These are phyloP conservation scores for Aspergillus costaricaensis DNA, from an alignment of 2,329 filamentous ascomycete genomes.

Conservation along the genomic window DNA sequence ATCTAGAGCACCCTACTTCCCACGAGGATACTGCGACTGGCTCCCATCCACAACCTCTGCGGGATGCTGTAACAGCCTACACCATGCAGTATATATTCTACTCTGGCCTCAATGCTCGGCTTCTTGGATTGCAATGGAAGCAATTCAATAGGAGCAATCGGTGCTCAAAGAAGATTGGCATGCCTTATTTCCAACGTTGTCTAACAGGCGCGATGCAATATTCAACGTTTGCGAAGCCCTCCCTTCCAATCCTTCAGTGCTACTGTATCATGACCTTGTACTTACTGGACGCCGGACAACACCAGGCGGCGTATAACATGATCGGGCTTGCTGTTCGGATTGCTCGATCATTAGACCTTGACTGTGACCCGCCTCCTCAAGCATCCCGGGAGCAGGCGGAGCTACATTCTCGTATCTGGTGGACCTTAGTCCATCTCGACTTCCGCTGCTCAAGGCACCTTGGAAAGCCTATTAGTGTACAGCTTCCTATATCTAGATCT, in stretches of 20 bases:
- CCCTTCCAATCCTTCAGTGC: constrained; percentile 20
- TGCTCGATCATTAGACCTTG: constrained; percentile 19
- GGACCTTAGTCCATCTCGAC: constrained; percentile 23
- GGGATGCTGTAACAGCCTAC: constrained; percentile 24
- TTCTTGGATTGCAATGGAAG: constrained; percentile 21
- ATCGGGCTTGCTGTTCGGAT: constrained; percentile 25
- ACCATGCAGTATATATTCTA: constrained; percentile 21
- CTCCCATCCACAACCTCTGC: constrained; percentile 10
- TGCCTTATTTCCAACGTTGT: constrained; percentile 25
- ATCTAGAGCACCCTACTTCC: constrained; percentile 1
- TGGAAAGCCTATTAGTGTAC: constrained; percentile 19
- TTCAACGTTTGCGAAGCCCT: constrained; percentile 17
- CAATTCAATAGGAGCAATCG: constrained; percentile 3
- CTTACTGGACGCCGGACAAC: constrained; percentile 22
- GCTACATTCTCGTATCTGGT: constrained; percentile 17
- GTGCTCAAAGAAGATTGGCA: constrained; percentile 7
- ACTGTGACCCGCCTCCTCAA: not conserved
- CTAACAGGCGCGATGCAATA: constrained; percentile 17
- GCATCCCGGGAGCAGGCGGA: constrained; percentile 6
- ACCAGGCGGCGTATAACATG: constrained; percentile 26
- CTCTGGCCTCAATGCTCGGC: constrained; percentile 19
- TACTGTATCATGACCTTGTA: constrained; percentile 25
- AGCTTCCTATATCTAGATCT: not conserved
- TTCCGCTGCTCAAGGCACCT: constrained; percentile 23
- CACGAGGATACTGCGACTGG: constrained; percentile 13